Conservation (phyloP, 352 stramenopile species). For the Globisporangium irregulare region DNA sequence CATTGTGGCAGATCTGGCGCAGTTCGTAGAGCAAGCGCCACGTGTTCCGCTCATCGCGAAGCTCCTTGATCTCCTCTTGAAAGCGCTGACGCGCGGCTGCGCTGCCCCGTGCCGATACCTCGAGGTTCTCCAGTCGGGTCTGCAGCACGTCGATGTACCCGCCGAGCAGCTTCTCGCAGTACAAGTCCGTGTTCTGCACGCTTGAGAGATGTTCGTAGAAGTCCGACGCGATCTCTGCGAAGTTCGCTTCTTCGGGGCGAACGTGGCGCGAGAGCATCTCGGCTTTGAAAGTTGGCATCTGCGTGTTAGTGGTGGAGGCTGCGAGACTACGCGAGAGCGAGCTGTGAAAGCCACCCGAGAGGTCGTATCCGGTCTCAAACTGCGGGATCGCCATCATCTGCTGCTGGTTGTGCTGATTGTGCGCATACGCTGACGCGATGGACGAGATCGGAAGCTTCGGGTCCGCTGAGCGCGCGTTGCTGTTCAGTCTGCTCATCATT, state of each 20-base stretch:
- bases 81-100: slow-evolving; percentile 34
- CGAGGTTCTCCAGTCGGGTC: slow-evolving; percentile 52
- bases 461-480: slow-evolving; percentile 22
- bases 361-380: slow-evolving; percentile 21
- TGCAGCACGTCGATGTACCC: slow-evolving; percentile 81
- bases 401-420: slow-evolving; percentile 18
- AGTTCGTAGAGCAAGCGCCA: slow-evolving; percentile 78
- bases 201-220: slow-evolving; percentile 74
- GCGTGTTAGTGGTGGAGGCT: neutral
- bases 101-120: slow-evolving; percentile 21
- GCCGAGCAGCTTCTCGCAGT: slow-evolving; percentile 68
- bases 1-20: slow-evolving; percentile 51
- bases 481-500: slow-evolving; percentile 4
- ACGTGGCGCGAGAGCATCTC: slow-evolving; percentile 53
- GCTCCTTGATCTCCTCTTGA: slow-evolving; percentile 51
- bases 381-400: slow-evolving; percentile 10
- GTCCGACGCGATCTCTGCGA: slow-evolving; percentile 72
- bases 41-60: slow-evolving; percentile 81
- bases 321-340: slow-evolving; percentile 31
- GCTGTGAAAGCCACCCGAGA: slow-evolving; percentile 40
- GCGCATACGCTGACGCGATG: slow-evolving; percentile 62
- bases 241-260: slow-evolving; percentile 67
- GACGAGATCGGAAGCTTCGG: slow-evolving; percentile 66
- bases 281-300: slow-evolving; percentile 27
- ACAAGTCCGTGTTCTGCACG: slow-evolving; percentile 66